phyloP scores from a whole-genome alignment of 2,329 filamentous ascomycete genomes.

The Emergomyces pasteurianus region DNA sequence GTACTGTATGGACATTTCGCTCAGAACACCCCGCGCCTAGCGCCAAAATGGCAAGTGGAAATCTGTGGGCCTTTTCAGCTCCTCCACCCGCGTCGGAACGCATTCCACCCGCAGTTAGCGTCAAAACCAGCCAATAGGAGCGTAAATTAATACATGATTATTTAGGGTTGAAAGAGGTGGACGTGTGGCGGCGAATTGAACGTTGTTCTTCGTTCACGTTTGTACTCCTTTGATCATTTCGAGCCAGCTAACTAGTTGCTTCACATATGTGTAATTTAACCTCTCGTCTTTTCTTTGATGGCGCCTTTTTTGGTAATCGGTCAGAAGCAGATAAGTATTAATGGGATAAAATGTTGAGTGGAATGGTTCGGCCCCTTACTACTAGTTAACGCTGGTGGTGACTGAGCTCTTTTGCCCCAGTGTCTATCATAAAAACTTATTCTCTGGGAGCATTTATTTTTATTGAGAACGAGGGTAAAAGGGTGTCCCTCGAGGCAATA shows the following conservation, averaged over 20 bases:
- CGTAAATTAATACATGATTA: neutral
- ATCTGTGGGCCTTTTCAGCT: neutral
- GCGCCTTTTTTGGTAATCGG: neutral
- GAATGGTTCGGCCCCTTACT: too few species aligned
- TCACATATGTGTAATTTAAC: too few species aligned
- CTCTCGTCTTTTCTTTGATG: neutral
- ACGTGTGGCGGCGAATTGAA: neutral
- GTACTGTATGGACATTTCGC: neutral
- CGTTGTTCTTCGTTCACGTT: neutral
- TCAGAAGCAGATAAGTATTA: neutral
- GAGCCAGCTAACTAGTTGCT: neutral
- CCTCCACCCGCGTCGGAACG: neutral
- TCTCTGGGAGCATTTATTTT: too few species aligned
- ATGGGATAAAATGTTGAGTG: too few species aligned
- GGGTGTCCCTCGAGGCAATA: too few species aligned
- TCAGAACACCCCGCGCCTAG: neutral
- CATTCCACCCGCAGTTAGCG: conserved; percentile 1
- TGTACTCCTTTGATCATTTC: neutral
- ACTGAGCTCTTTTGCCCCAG: too few species aligned
- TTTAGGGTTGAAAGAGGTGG: neutral
- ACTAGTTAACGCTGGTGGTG: too few species aligned
- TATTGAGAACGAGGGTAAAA: too few species aligned
- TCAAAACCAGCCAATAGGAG: neutral
- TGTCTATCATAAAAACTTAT: too few species aligned
- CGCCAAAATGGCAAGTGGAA: neutral